A percentile compares a stretch with the other conserved stretches of the same genome.
These are phyloP conservation scores for Coniochaeta sp. DNA, from an alignment of 2,329 filamentous ascomycete species.

Conservation along the genomic window DNA sequence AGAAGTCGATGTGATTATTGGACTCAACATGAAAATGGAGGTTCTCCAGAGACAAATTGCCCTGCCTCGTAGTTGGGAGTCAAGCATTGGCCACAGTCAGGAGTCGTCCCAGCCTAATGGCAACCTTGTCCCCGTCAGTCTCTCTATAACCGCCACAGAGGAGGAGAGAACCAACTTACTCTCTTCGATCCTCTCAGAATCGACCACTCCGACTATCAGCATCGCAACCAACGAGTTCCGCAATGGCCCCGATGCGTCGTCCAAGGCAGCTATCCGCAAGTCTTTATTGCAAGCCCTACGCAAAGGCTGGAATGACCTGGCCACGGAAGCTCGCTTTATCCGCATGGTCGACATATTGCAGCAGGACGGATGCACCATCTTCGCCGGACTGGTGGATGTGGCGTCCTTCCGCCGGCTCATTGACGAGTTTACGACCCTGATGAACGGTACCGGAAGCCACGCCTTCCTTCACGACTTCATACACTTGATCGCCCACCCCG, in stretches of 20 bases:
- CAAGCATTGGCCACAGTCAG: neutral
- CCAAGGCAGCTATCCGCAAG: neutral
- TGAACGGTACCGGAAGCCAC: neutral
- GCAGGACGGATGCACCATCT: neutral
- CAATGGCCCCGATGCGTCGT: neutral
- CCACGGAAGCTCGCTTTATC: neutral
- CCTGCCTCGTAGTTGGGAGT: neutral
- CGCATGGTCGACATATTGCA: neutral
- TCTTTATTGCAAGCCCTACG: neutral
- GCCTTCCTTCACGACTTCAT: neutral
- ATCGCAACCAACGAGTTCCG: neutral
- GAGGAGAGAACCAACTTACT: neutral
- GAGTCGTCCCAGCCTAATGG: neutral
- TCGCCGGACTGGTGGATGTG: neutral
- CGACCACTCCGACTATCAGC: neutral
- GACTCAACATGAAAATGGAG: neutral
- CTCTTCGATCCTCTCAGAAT: neutral
- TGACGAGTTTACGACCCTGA: neutral
- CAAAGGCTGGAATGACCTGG: neutral
- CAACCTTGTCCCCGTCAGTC: neutral
- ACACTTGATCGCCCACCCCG: neutral
- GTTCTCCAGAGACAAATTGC: neutral
- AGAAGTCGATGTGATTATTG: too few species aligned
- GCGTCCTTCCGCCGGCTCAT: neutral
- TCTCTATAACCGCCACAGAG: neutral